Evolutionary conservation across 495 filamentous ascomycete species (phyloP), one percentile per base, ranked within the genome.

Genomic region (Aspergillus sclerotiicarbonarius): DNA sequence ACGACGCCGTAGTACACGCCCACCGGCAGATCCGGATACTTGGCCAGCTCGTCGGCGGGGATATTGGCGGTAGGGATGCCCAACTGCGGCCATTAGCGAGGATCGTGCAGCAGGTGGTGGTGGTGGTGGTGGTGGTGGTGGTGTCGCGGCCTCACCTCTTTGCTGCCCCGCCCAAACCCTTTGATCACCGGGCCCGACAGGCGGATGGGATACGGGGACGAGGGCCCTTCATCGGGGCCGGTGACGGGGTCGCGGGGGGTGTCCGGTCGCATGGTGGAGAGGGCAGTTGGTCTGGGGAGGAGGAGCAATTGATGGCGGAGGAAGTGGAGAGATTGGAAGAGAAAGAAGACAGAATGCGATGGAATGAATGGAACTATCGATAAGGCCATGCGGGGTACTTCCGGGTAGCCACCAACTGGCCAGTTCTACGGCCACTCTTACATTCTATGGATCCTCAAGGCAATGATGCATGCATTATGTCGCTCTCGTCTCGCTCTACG

Each of bases 61-160:
- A 98, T 92, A 76, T 98, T 98, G 64, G 94, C 94, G 0, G 94
- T 98, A 3, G 94, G 94, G 72, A 98, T 97, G 55, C 93, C 91
- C 57, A 98, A 86, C 81, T 90, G 63, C 33, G 30, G 20, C 25
- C 15, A n/a, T 32, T 31, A 41, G 37, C 37, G 8, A 31, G 30
- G 12, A n/a, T n/a, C n/a, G n/a, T n/a, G n/a, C n/a, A n/a, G n/a
- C n/a, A n/a, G n/a, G n/a, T n/a, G 10, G 21, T n/a, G 8, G 20
- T 18, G 20, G n/a, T 43, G 41, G 35, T 8, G 45, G 39, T 2
- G 30, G 25, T 13, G 18, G 31, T 19, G 10, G 9, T 13, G 4
- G n/a, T 20, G 31, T n/a, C 10, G 37, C 13, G 12, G 29, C 47
- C 65, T 32, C 68, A 88, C 86, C 69, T 96, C 91, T 76, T 90